These are phyloP conservation scores for Fusarium lyarnte DNA, from an alignment of 2,329 filamentous ascomycete genomes.

Conservation along the genomic window DNA sequence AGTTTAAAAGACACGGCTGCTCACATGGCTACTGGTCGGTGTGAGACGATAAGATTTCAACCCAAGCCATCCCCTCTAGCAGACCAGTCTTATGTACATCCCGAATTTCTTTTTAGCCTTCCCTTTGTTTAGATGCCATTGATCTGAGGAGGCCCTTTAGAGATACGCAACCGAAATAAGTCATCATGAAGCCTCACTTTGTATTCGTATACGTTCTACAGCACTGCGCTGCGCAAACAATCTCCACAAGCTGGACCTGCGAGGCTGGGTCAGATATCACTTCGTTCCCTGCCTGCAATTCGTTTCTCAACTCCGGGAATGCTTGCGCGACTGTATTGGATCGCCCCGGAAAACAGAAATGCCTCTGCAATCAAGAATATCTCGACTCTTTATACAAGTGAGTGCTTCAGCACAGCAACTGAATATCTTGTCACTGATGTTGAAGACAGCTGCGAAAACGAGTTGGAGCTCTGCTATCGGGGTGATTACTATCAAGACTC, in stretches of 20 bases:
- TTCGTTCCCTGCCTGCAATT: not conserved
- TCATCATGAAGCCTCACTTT: rapidly evolving
- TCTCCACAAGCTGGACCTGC: not conserved
- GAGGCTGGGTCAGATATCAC: not conserved
- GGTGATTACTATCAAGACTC: not conserved
- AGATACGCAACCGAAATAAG: rapidly evolving
- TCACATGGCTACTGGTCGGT: not conserved
- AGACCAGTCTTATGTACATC: too few species aligned
- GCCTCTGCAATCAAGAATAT: not conserved
- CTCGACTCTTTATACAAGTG: not conserved
- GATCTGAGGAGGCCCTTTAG: too few species aligned
- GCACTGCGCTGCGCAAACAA: not conserved
- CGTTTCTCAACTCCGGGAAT: not conserved
- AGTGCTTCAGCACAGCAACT: rapidly evolving
- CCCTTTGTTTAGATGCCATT: not conserved
- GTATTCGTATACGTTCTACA: not conserved
- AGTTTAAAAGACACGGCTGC: rapidly evolving
- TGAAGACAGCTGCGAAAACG: not conserved
- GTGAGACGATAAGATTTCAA: not conserved
- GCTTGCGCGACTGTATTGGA: not conserved
- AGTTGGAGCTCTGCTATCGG: not conserved
- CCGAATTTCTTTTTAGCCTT: not conserved
- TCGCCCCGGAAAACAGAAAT: not conserved
- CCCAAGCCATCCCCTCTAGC: too few species aligned
- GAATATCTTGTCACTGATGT: not conserved